Base-by-base conservation (phyloP, 495 filamentous ascomycete species). In the Penicillium antarcticum region DNA sequence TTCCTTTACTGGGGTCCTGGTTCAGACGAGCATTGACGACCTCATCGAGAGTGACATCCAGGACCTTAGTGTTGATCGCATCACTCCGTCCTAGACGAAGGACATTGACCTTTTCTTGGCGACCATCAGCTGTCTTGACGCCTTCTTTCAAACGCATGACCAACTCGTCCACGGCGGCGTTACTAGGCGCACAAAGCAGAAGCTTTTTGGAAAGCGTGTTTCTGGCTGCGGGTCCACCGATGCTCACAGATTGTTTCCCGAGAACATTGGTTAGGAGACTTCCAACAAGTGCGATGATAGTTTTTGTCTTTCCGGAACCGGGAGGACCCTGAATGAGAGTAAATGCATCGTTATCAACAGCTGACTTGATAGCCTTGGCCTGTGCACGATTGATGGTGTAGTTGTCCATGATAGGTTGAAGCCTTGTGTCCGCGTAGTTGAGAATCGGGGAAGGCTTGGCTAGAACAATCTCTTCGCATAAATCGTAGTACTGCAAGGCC, bases 291-390 rank as follows among this genome's bases (percentile, higher is more conserved):
- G 92, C 94, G 51, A 96, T 82, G 47, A 98, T 97, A 0, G 94
- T 98, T 66, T 97, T 98, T 0, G 94, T 98, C 70, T 98, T 98
- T 61, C 94, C 94, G 4, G 92, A 94, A 61, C 94, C 94, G 1
- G 94, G 94, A 42, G 94, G 95, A 35, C 94, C 94, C 69, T 98
- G 94, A 49, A 98, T 88, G 42, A 98, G 77, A 7, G 92, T 96
- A 64, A 98, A 98, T 0, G 87, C 94, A 69, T 96, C 92, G 57
- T 96, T 97, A 56, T 92, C 91, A 29, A 91, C 80, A 5, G 91
- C 95, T 46, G 92, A 94, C 50, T 89, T 80, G 55, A 98, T 86
- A 26, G 94, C 94, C 56, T 87, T 90, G n/a, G 91, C 89, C 61
- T 98, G 94, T 4, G 92, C 92, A 35, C 72, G 74, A 64, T 98